phyloP scores from a whole-genome alignment of 1,284 basidiomycete species.

The Cronartium quercuum region DNA sequence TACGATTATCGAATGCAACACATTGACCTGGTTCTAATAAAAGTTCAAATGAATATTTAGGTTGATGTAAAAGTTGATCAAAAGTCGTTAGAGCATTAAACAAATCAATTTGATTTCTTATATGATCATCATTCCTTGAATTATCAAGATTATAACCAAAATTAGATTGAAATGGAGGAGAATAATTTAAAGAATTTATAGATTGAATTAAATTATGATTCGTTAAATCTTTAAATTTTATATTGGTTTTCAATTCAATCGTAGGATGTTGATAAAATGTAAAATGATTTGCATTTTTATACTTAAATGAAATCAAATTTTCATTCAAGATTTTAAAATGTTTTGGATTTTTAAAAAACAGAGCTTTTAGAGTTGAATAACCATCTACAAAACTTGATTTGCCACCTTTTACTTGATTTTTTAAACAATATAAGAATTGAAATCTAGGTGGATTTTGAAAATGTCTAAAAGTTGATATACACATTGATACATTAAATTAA shows the following conservation, averaged over 20 bases:
- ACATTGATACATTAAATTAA: no score
- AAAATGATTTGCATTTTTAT: slow-evolving; percentile 82
- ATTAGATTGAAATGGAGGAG: slow-evolving; percentile 90
- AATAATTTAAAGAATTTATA: slow-evolving; percentile 69
- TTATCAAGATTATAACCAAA: slow-evolving; percentile 42
- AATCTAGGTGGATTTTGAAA: slow-evolving; percentile 82
- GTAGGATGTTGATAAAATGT: slow-evolving; percentile 72
- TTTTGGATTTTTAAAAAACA: slow-evolving; percentile 56
- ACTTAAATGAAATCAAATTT: slow-evolving; percentile 74
- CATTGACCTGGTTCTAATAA: slow-evolving; percentile 74
- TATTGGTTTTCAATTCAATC: slow-evolving; percentile 58
- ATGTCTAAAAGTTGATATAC: slow-evolving; percentile 49
- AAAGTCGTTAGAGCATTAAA: slow-evolving; percentile 61
- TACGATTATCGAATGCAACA: slow-evolving; percentile 84
- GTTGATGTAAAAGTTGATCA: slow-evolving; percentile 59
- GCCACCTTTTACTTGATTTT: slow-evolving; percentile 70
- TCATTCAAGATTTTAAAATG: slow-evolving; percentile 61
- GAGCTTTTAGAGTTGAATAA: slow-evolving; percentile 60
- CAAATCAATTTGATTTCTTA: slow-evolving; percentile 50
- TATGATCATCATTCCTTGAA: slow-evolving; percentile 34
- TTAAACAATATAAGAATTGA: slow-evolving; percentile 85
- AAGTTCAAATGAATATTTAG: slow-evolving; percentile 60
- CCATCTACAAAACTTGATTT: slow-evolving; percentile 83
- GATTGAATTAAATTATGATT: slow-evolving; percentile 17
- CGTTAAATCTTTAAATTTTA: slow-evolving; percentile 29